Conservation (phyloP, 305 asterid genomes). For the Solanum hybrid region DNA sequence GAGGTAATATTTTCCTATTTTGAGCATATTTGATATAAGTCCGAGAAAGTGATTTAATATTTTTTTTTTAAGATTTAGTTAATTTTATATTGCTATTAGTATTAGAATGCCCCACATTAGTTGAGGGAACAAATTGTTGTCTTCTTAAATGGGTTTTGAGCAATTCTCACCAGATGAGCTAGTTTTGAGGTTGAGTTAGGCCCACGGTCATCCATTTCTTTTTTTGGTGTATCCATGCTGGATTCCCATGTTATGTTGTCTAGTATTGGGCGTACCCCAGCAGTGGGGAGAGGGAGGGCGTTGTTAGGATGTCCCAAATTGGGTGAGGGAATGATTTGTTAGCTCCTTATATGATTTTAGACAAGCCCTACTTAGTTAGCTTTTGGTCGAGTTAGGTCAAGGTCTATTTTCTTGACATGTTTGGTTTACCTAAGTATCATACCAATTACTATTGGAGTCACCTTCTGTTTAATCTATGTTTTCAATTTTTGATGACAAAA, state of each 20-base stretch:
- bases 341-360: background rate
- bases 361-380: background rate
- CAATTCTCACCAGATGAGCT: background rate
- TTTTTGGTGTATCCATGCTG: background rate
- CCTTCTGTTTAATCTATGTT: background rate
- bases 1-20: conserved; percentile 38
- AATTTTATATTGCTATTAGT: background rate
- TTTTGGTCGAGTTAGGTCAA: background rate
- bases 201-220: background rate
- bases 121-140: background rate
- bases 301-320: background rate
- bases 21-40: background rate
- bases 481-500: background rate
- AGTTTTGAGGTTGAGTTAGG: background rate
- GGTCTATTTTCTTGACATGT: background rate
- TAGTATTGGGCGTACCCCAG: background rate
- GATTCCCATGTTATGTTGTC: background rate
- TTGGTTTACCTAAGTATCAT: background rate
- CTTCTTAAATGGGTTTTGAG: background rate
- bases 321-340: background rate
- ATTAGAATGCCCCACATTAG: background rate
- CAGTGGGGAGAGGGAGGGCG: background rate
- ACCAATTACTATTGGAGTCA: background rate
- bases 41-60: background rate
- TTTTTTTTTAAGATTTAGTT: background rate